Evolutionary conservation across 176 grass and related monocot species (phyloP).

Genomic region (Hordeum marinum): DNA sequence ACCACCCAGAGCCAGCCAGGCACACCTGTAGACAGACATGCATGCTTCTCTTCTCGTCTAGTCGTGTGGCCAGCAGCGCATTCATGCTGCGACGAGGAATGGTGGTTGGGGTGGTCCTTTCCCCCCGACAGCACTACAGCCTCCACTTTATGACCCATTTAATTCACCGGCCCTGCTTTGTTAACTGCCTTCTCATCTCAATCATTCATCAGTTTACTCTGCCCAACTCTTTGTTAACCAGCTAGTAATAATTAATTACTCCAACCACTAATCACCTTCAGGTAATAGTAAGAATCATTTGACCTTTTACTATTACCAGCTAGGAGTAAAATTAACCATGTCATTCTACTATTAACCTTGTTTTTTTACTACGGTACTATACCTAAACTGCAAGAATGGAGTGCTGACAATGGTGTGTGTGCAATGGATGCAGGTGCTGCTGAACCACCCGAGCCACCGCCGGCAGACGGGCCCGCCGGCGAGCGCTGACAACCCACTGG

Average conservation of each 20-base stretch:
- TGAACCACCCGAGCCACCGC: constrained; percentile 48
- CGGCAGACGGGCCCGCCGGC: constrained; percentile 38
- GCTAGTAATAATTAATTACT: neutral
- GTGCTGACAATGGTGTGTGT: neutral
- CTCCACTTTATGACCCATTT: constrained; percentile 16
- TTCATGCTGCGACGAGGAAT: neutral
- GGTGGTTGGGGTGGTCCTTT: constrained; percentile 49
- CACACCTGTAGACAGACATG: neutral
- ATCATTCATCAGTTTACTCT: neutral
- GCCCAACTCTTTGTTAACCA: neutral
- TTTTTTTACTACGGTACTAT: neutral
- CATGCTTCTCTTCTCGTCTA: neutral
- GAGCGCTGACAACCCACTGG: constrained; percentile 50
- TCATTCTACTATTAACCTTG: neutral
- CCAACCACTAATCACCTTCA: neutral
- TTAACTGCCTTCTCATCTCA: neutral
- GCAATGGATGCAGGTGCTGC: constrained; percentile 41
- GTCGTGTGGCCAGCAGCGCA: neutral
- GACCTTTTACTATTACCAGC: neutral
- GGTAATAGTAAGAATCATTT: too few species aligned
- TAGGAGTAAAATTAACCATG: neutral
- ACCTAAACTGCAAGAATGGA: neutral
- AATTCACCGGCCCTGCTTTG: neutral
- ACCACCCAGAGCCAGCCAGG: neutral
- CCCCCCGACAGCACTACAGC: constrained; percentile 18